Evolutionary conservation across 2,329 filamentous ascomycete species (phyloP).

Genomic region (Aspergillus alliaceus): DNA sequence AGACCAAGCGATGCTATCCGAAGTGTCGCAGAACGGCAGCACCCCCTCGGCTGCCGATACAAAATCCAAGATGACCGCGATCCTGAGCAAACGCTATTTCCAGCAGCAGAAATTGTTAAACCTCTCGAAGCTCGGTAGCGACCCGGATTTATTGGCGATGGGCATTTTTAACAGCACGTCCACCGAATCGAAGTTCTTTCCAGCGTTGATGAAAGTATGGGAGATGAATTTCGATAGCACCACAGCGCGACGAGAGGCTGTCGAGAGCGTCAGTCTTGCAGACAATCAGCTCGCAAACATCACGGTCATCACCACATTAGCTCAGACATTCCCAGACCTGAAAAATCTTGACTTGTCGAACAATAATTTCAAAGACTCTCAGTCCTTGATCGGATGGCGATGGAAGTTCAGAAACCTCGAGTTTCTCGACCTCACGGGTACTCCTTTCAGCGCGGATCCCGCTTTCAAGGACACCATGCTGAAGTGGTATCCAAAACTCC

Average conservation of each 20-base stretch:
- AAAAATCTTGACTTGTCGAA: conserved; percentile 85
- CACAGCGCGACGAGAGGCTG: conserved; percentile 72
- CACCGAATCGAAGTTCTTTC: conserved; percentile 83
- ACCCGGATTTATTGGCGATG: conserved; percentile 69
- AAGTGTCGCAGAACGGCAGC: conserved; percentile 29
- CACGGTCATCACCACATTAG: conserved; percentile 69
- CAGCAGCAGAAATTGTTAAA: conserved; percentile 72
- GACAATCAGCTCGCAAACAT: conserved; percentile 77
- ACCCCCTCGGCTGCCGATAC: conserved; percentile 57
- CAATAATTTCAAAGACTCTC: conserved; percentile 72
- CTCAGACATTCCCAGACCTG: conserved; percentile 78
- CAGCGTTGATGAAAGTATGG: conserved; percentile 84
- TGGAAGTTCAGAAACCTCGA: conserved; percentile 76
- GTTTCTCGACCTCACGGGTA: conserved; percentile 75
- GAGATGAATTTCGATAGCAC: conserved; percentile 72
- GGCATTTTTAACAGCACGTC: conserved; percentile 73
- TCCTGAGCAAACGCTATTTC: conserved; percentile 75
- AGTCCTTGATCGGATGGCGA: conserved; percentile 72
- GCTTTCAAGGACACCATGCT: conserved; percentile 68
- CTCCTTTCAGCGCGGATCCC: conserved; percentile 67
- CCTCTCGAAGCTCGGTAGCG: conserved; percentile 73
- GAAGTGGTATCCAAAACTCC: conserved; percentile 80
- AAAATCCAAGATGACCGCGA: conserved; percentile 67
- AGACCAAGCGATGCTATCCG: conserved; percentile 23
- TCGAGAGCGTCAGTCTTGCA: conserved; percentile 78